Percentiles rank a stretch among this genome's conserved stretches.
These are phyloP conservation scores for Trichoderma guizhouense DNA, from an alignment of 2,329 filamentous ascomycete species.

Conservation along the genomic window DNA sequence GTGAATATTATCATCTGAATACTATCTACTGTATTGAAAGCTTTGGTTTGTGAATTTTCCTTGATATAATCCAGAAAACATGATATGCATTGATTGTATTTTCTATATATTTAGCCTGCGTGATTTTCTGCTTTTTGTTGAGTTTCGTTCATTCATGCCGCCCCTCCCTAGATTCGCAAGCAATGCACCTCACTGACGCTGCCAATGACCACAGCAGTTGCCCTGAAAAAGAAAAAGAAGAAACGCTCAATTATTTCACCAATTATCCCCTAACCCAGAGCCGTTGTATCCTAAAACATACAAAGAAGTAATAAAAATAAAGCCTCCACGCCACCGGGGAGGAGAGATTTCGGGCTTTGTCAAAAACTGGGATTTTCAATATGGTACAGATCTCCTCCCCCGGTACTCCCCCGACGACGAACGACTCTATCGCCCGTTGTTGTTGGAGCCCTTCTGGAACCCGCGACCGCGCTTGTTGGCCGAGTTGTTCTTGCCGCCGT, in stretches of 20 bases:
- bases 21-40: neutral
- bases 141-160: neutral
- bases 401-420: neutral
- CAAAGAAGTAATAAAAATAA: neutral
- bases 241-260: neutral
- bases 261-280: neutral
- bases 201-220: neutral
- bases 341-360: neutral
- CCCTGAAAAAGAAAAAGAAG: neutral
- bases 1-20: neutral
- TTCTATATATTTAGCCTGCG: neutral
- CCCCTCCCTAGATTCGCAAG: neutral
- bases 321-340: neutral
- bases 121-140: neutral
- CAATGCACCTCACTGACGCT: neutral
- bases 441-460: slow-evolving; percentile 25
- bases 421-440: slow-evolving; percentile 21
- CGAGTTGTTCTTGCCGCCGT: slow-evolving; percentile 24
- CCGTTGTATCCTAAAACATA: neutral
- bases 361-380: neutral
- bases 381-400: neutral
- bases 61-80: too few relatives aligned
- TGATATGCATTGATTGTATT: neutral
- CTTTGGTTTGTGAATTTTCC: neutral
- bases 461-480: slow-evolving; percentile 29